Evolutionary conservation across 2,329 filamentous ascomycete species (phyloP).

Genomic region (Torrubiellomyces zombiae): DNA sequence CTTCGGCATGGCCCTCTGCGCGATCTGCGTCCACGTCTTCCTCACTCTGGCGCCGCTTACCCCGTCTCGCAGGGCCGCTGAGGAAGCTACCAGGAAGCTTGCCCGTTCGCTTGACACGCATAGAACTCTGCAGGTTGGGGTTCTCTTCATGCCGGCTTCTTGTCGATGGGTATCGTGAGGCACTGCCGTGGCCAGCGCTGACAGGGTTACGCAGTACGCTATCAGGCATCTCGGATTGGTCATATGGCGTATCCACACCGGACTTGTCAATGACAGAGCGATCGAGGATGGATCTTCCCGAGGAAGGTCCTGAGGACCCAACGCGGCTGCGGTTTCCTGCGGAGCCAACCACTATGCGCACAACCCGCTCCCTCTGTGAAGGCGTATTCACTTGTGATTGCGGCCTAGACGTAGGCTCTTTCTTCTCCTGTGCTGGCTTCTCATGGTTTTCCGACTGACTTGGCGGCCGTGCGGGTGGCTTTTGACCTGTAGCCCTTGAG

Average conservation of each 20-base stretch:
- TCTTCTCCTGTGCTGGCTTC: slow-evolving; percentile 22
- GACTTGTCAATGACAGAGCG: slow-evolving; percentile 18
- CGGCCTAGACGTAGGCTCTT: slow-evolving; percentile 17
- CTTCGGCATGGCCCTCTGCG: no score
- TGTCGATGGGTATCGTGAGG: slow-evolving; percentile 33
- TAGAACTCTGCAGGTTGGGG: slow-evolving; percentile 49
- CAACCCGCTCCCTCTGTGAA: slow-evolving; percentile 30
- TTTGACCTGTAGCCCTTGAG: slow-evolving; percentile 16
- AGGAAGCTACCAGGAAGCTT: slow-evolving; percentile 63
- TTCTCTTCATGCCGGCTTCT: slow-evolving; percentile 44
- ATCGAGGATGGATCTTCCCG: slow-evolving; percentile 17
- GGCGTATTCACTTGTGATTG: slow-evolving; percentile 35
- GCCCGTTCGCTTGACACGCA: slow-evolving; percentile 61
- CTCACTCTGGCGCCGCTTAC: slow-evolving; percentile 50
- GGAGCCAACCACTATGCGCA: slow-evolving; percentile 37
- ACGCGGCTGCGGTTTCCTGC: slow-evolving; percentile 26
- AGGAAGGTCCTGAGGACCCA: slow-evolving; percentile 19
- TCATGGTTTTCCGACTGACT: slow-evolving; percentile 25
- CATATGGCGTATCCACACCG: slow-evolving; percentile 25
- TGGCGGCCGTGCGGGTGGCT: slow-evolving; percentile 13
- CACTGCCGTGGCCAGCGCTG: slow-evolving; percentile 31
- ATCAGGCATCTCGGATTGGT: slow-evolving; percentile 29
- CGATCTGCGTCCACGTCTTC: slow-evolving; percentile 39
- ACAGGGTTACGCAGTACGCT: slow-evolving; percentile 31
- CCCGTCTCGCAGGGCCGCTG: slow-evolving; percentile 63